Base-by-base conservation (phyloP, 139 green algal genomes). In the Chlamydomonas sp. region DNA sequence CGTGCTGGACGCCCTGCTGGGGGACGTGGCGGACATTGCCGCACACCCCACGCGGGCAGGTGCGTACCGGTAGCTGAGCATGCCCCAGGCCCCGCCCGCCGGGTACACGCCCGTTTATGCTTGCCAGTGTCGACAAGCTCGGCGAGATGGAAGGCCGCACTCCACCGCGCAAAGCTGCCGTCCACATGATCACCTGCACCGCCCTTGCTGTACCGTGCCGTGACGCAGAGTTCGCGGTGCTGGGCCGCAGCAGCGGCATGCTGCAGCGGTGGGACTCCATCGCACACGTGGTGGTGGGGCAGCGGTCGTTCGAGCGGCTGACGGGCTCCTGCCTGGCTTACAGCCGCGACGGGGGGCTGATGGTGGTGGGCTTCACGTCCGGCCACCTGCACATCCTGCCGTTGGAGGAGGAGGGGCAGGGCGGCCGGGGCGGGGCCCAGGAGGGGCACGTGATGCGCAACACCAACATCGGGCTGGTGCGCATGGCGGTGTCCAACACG, bases 261-360 rank as follows among this genome's bases (percentile, higher is more conserved):
- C 81, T 95, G 76, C 89, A 92, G 82, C 85, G 91, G 31, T 96
- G 93, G 93, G 90, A 94, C 86, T 82, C 88, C 74, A 77, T 90
- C 0, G 78, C 58, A 10, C 90, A 93, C 88, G 75, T 20, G 49
- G 61, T 88, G 17, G 7, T 91, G 4, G 73, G n/a, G 60, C 12
- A 20, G 7, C 85, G 90, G 59, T 8, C 61, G 1, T 93, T 93
- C 71, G 83, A 68, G 1, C 12, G 69, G 14, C 74, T 73, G 49
- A 14, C 9, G 6, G 83, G 83, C 16, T 4, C 71, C 31, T 77
- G 83, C 73, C 75, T 88, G 73, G 69, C 61, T 63, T 93, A 93
- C 80, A 86, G 77, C 14, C 85, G 92, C 57, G 92, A 95, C 78
- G 92, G 85, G 0, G 18, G 60, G 7, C 90, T 93, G 77, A 60